Base-by-base conservation (phyloP, 306 rosid species). In the Cicer pinnatifidum region DNA sequence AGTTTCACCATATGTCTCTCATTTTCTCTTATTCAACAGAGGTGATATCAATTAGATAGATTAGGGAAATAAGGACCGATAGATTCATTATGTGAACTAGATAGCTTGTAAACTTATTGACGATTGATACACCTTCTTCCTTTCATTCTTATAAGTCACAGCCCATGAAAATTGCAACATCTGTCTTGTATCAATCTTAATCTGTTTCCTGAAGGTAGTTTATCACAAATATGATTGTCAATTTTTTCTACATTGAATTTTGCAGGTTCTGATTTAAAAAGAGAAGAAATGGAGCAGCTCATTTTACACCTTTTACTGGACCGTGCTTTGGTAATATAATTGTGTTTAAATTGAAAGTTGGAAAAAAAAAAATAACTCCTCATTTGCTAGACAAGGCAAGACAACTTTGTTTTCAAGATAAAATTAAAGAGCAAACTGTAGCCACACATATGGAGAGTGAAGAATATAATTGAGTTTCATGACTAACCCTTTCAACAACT, bases 241-340 rank as follows among this genome's bases (percentile, higher is more conserved):
- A 78, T 60, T 43, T 48, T 71, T 83, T 17, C n/a, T 50, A 44
- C 54, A 67, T 57, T 71, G 66, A 72, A 84, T 82, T 86, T 39
- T 79, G 67, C 87, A 91, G 98, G 88, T 84, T 81, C 89, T 35
- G 86, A 85, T 11, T 81, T 93, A 68, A 89, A 90, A 83, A 87
- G 81, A 78, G 98, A 93, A 83, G 93, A 91, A 76, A 84, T 73
- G 75, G 97, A 93, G 83, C 91, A 91, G 66, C 96, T 93, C 80
- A 86, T 89, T 86, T 71, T 91, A 75, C 86, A 86, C 79, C 96
- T 93, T 78, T 74, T 91, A 75, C 75, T 93, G 82, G 90, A 80
- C 41, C 89, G 88, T 20, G 80, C 80, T 74, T 79, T 93, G 97
- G 98, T 91, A 83, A 67, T 86, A 67, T 69, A 17, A 75, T 50